These are phyloP conservation scores for Globisporangium megalacanthum DNA, from an alignment of 352 stramenopile genomes.

Conservation along the genomic window DNA sequence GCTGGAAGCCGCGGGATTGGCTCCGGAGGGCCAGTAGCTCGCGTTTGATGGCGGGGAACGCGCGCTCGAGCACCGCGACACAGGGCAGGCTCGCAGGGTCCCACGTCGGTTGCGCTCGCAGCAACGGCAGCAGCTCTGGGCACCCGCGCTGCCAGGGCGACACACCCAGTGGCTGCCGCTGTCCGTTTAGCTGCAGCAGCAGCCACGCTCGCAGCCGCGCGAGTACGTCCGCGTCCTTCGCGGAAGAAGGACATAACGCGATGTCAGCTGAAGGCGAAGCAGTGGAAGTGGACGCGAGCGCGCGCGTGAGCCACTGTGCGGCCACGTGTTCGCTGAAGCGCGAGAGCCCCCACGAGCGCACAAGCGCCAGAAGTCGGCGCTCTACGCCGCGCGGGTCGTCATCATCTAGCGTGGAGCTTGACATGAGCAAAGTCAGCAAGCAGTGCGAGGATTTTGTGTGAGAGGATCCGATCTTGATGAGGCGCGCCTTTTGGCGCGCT, in stretches of 20 bases:
- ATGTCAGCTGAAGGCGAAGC: background rate
- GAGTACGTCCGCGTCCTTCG: slow-evolving; percentile 18
- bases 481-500: no score
- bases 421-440: background rate
- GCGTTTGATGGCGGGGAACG: slow-evolving; percentile 45
- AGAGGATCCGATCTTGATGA: no score
- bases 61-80: slow-evolving; percentile 38
- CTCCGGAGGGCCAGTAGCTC: slow-evolving; percentile 52
- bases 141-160: slow-evolving; percentile 63
- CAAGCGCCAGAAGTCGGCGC: slow-evolving; percentile 33
- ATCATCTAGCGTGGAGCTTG: background rate
- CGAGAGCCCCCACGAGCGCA: slow-evolving; percentile 55
- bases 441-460: background rate
- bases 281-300: slow-evolving; percentile 11
- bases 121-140: slow-evolving; percentile 47
- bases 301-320: slow-evolving; percentile 48
- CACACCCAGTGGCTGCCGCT: slow-evolving; percentile 17
- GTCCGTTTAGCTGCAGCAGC: slow-evolving; percentile 59
- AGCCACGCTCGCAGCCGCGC: slow-evolving; percentile 56
- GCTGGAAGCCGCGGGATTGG: slow-evolving; percentile 50
- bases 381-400: slow-evolving; percentile 14
- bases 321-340: slow-evolving; percentile 62
- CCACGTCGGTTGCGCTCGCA: slow-evolving; percentile 51
- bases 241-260: background rate
- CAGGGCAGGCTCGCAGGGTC: slow-evolving; percentile 35